These are phyloP conservation scores for Lagenidium giganteum DNA, from an alignment of 352 stramenopile species.

Conservation along the genomic window DNA sequence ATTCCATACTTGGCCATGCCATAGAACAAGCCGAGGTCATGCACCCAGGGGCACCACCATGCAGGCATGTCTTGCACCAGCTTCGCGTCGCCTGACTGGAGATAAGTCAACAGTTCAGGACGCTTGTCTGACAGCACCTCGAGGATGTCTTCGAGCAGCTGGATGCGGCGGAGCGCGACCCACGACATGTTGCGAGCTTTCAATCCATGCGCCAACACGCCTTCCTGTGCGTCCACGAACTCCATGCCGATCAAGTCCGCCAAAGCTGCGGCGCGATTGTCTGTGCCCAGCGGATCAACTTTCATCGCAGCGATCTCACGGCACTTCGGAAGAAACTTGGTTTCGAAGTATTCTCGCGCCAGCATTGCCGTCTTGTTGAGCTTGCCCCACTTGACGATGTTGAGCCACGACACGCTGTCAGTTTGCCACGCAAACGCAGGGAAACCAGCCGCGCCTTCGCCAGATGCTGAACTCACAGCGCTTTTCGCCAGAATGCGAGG, in stretches of 20 bases:
- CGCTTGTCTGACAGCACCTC: constrained; percentile 30
- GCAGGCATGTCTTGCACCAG: constrained; percentile 60
- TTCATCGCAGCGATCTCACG: constrained; percentile 57
- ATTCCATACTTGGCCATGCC: constrained; percentile 63
- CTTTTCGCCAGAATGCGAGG: constrained; percentile 60
- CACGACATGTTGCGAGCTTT: constrained; percentile 73
- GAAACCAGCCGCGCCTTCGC: not conserved
- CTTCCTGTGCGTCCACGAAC: constrained; percentile 70
- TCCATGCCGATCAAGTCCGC: constrained; percentile 65
- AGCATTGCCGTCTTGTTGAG: constrained; percentile 58
- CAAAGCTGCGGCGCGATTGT: constrained; percentile 51
- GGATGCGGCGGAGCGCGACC: constrained; percentile 58
- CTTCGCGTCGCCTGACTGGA: constrained; percentile 41
- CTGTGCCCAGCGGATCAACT: constrained; percentile 48
- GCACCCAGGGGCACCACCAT: constrained; percentile 80
- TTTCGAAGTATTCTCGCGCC: constrained; percentile 47
- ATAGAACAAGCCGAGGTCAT: constrained; percentile 59
- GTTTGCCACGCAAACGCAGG: constrained; percentile 50
- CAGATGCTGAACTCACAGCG: not conserved
- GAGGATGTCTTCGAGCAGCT: constrained; percentile 59
- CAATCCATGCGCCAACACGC: constrained; percentile 56
- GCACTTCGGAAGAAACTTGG: constrained; percentile 59
- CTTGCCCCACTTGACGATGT: constrained; percentile 62
- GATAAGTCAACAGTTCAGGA: constrained; percentile 22
- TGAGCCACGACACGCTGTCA: constrained; percentile 62